Conservation (phyloP, 208 protist genomes). For the Leishmania arabica region DNA sequence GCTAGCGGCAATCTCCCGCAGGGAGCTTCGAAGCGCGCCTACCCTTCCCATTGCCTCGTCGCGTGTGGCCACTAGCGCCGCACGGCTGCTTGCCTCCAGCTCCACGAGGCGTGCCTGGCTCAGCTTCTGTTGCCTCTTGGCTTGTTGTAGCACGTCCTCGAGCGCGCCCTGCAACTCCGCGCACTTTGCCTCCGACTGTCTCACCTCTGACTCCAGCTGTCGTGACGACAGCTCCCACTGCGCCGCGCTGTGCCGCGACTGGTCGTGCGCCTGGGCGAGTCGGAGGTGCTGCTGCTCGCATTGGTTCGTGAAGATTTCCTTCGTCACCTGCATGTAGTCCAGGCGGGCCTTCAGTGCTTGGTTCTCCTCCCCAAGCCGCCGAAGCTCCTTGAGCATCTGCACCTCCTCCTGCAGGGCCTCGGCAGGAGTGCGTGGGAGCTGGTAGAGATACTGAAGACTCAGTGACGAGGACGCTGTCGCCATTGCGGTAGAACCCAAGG, state of each 20-base stretch:
- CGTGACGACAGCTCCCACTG: constrained; percentile 44
- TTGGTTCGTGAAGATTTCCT: constrained; percentile 36
- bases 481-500: constrained; percentile 8
- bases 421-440: constrained; percentile 47
- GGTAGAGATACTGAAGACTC: constrained; percentile 51
- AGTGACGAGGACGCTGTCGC: constrained; percentile 7
- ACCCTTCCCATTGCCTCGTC: constrained; percentile 17
- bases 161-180: constrained; percentile 21
- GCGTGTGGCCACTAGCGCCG: constrained; percentile 13
- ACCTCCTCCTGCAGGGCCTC: constrained; percentile 62
- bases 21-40: constrained; percentile 12
- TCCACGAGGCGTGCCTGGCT: constrained; percentile 22
- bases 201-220: constrained; percentile 31
- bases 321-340: constrained; percentile 33
- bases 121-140: constrained; percentile 19
- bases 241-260: constrained; percentile 28
- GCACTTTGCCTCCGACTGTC: constrained; percentile 12
- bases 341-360: constrained; percentile 33
- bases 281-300: constrained; percentile 39
- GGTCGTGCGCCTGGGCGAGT: constrained; percentile 40
- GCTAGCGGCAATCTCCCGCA: constrained; percentile 4
- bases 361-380: constrained; percentile 39
- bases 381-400: constrained; percentile 54
- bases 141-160: constrained; percentile 24
- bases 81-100: constrained; percentile 17